Conservation (phyloP, 1,139 yeast genomes). For the Spathaspora jeffriesii region DNA sequence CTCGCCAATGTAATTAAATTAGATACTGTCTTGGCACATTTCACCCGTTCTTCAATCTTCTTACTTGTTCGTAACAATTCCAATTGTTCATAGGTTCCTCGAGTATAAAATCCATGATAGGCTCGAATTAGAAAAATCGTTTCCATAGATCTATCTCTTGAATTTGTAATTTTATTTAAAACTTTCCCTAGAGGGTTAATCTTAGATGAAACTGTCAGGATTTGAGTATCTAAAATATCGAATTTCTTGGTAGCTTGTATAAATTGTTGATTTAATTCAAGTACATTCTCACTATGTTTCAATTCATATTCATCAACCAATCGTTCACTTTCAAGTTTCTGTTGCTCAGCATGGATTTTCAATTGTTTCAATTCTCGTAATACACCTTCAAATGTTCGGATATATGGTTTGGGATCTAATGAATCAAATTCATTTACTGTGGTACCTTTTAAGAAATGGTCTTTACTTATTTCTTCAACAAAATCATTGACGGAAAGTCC, state of each 20-base stretch:
- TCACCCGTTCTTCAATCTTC: slow-evolving; percentile 51
- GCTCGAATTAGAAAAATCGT: slow-evolving; percentile 76
- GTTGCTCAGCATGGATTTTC: slow-evolving; percentile 51
- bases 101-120: slow-evolving; percentile 71
- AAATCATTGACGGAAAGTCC: slow-evolving; percentile 76
- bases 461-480: slow-evolving; percentile 79
- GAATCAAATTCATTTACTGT: slow-evolving; percentile 56
- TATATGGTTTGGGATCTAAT: slow-evolving; percentile 92
- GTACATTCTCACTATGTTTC: slow-evolving; percentile 66
- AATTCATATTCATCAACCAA: slow-evolving; percentile 66
- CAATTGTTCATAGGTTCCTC: slow-evolving; percentile 64
- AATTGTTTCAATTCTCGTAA: slow-evolving; percentile 67
- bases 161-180: slow-evolving; percentile 71
- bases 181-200: slow-evolving; percentile 78
- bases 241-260: slow-evolving; percentile 47
- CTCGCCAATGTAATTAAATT: slow-evolving; percentile 65
- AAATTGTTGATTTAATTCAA: slow-evolving; percentile 54
- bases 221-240: slow-evolving; percentile 57
- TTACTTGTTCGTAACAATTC: slow-evolving; percentile 47
- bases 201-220: slow-evolving; percentile 58
- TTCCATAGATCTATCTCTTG: slow-evolving; percentile 73
- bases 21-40: slow-evolving; percentile 70
- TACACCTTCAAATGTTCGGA: slow-evolving; percentile 89
- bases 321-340: slow-evolving; percentile 48
- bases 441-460: slow-evolving; percentile 57